Percentiles rank a stretch among this genome's conserved stretches.
These are phyloP conservation scores for Mycena vitilis DNA, from an alignment of 768 basidiomycete genomes.

Conservation along the genomic window DNA sequence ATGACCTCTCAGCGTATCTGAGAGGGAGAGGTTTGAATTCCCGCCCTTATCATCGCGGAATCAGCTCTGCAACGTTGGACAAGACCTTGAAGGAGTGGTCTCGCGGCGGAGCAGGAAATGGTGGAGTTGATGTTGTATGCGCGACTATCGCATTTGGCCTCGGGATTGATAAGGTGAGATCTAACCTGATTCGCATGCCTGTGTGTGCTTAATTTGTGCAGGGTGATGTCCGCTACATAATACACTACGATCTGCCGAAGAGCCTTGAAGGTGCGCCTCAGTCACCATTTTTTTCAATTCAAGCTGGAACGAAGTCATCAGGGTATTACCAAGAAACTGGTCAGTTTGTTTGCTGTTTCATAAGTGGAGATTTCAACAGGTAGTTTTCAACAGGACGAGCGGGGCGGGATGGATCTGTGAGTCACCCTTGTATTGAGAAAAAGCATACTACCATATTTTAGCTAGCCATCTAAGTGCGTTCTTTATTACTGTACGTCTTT, in stretches of 20 bases:
- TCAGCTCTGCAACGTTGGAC: conserved; percentile 68
- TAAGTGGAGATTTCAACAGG: too few relatives aligned
- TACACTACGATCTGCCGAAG: conserved; percentile 86
- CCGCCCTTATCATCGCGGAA: conserved; percentile 80
- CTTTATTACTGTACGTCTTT: conserved; percentile 80
- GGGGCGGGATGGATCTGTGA: conserved; percentile 79
- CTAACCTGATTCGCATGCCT: background rate
- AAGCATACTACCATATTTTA: conserved; percentile 6
- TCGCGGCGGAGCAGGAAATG: conserved; percentile 60
- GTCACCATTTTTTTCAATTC: background rate
- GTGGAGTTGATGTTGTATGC: conserved; percentile 73
- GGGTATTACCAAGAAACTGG: conserved; percentile 93
- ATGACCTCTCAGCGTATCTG: conserved; percentile 74
- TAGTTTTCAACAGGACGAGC: conserved; percentile 66
- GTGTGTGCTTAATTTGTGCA: background rate
- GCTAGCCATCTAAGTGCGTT: conserved; percentile 81
- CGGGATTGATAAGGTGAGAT: conserved; percentile 79
- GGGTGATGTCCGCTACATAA: conserved; percentile 65
- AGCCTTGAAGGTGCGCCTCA: conserved; percentile 77
- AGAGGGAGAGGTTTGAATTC: conserved; percentile 73
- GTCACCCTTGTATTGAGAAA: conserved; percentile 36
- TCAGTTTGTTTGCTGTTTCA: conserved; percentile 41
- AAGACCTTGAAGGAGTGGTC: conserved; percentile 72
- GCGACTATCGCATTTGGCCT: conserved; percentile 89
- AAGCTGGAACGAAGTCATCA: conserved; percentile 40